Evolutionary conservation across 78 protist genomes (phyloP).

Genomic region (Dictyostelium brefeldianum): DNA sequence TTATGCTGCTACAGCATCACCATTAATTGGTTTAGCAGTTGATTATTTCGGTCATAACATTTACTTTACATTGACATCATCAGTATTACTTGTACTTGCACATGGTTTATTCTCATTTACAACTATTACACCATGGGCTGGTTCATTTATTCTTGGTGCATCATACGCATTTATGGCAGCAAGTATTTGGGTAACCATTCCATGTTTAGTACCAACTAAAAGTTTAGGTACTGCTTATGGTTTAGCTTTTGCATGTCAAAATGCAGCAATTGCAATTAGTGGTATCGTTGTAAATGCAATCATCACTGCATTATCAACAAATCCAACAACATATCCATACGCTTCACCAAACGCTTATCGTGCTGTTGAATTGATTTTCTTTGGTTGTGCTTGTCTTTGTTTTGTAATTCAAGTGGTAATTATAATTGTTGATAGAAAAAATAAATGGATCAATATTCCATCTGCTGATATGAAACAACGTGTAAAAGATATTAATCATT

Average conservation of each 20-base stretch:
- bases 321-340: background rate
- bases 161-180: conserved; percentile 76
- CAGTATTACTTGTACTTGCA: conserved; percentile 16
- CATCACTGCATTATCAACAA: conserved; percentile 13
- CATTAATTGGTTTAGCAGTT: conserved; percentile 61
- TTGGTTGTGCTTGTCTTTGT: conserved; percentile 46
- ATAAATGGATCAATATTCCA: conserved; percentile 46
- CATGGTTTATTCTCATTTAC: conserved; percentile 41
- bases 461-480: conserved; percentile 41
- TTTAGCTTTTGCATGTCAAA: conserved; percentile 78
- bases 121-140: conserved; percentile 33
- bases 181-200: conserved; percentile 65
- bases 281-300: conserved; percentile 45
- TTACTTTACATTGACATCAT: conserved; percentile 5
- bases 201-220: conserved; percentile 46
- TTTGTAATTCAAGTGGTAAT: background rate
- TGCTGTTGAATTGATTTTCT: conserved; percentile 6
- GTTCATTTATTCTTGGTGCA: conserved; percentile 57
- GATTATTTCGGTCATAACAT: conserved; percentile 62
- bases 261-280: conserved; percentile 56
- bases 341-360: conserved; percentile 3
- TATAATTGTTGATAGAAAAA: conserved; percentile 32
- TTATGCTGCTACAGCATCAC: conserved; percentile 75
- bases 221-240: conserved; percentile 79
- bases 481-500: conserved; percentile 17